phyloP scores from a whole-genome alignment of 148 eudicot species.

The Suaeda aralocaspica region DNA sequence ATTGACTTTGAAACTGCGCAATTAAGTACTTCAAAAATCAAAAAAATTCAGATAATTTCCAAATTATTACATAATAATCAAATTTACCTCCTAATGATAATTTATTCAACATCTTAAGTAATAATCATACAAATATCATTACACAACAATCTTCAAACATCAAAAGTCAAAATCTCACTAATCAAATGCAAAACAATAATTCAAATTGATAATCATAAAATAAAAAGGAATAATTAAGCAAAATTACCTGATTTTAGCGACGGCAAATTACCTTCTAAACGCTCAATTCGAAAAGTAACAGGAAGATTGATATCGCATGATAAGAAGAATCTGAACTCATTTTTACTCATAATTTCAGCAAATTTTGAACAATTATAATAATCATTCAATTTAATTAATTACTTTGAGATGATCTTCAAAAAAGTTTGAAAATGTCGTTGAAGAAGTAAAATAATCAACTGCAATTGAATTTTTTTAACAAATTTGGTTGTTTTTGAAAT shows the following conservation, averaged over 20 bases:
- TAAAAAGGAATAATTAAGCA: not conserved
- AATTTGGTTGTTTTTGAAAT: too few relatives aligned
- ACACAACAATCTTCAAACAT: not conserved
- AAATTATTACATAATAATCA: too few relatives aligned
- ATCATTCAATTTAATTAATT: too few relatives aligned
- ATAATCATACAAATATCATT: not conserved
- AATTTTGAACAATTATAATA: not conserved
- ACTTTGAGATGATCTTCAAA: too few relatives aligned
- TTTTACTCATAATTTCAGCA: conserved; percentile 43
- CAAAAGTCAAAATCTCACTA: not conserved
- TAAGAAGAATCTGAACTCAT: conserved; percentile 83
- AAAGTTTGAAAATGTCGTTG: too few relatives aligned
- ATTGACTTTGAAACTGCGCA: not conserved
- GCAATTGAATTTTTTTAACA: too few relatives aligned
- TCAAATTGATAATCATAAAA: too few relatives aligned
- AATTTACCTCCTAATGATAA: too few relatives aligned
- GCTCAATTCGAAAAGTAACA: conserved; percentile 70
- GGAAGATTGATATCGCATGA: conserved; percentile 92
- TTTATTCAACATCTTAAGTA: too few relatives aligned
- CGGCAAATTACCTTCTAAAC: conserved; percentile 62
- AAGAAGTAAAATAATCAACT: too few relatives aligned
- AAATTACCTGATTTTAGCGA: conserved; percentile 44
- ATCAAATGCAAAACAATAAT: not conserved
- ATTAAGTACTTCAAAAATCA: not conserved
- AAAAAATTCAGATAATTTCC: too few relatives aligned